Percentiles rank a stretch among this genome's conserved stretches.
Conservation (phyloP, 768 basidiomycete genomes). For the Chiua virens region DNA sequence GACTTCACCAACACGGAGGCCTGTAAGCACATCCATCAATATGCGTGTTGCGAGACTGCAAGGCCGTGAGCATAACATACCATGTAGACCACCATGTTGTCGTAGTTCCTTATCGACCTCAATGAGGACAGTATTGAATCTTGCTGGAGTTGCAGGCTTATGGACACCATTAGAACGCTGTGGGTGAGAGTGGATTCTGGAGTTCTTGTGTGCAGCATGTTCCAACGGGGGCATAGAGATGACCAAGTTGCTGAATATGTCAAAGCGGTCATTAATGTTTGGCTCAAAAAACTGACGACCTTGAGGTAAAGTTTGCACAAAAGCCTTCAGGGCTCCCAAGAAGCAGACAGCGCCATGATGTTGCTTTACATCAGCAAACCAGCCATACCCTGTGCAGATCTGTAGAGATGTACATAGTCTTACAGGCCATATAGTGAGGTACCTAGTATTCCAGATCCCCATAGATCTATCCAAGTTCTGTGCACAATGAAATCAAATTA, state of each 20-base stretch:
- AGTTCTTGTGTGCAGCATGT: background rate
- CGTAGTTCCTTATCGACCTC: background rate
- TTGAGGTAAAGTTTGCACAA: background rate
- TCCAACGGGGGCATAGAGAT: background rate
- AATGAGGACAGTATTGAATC: background rate
- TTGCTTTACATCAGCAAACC: too few species aligned
- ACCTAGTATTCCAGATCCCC: too few species aligned
- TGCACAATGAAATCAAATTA: too few species aligned
- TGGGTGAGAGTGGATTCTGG: background rate
- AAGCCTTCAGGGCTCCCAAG: background rate
- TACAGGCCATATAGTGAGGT: too few species aligned
- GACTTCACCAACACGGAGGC: constrained; percentile 26
- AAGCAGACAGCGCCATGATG: background rate
- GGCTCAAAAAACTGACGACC: background rate
- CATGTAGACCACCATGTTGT: background rate
- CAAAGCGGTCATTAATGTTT: background rate
- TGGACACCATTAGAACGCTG: background rate
- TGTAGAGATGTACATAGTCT: too few species aligned
- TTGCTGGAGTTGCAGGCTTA: background rate
- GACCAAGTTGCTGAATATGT: background rate
- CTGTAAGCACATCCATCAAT: constrained; percentile 5
- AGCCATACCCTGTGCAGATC: too few species aligned
- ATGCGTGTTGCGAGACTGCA: background rate
- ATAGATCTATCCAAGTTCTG: too few species aligned
- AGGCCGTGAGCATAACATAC: too few species aligned